phyloP scores from a whole-genome alignment of 176 grass and related monocot species.

The Dactylis glomerata region DNA sequence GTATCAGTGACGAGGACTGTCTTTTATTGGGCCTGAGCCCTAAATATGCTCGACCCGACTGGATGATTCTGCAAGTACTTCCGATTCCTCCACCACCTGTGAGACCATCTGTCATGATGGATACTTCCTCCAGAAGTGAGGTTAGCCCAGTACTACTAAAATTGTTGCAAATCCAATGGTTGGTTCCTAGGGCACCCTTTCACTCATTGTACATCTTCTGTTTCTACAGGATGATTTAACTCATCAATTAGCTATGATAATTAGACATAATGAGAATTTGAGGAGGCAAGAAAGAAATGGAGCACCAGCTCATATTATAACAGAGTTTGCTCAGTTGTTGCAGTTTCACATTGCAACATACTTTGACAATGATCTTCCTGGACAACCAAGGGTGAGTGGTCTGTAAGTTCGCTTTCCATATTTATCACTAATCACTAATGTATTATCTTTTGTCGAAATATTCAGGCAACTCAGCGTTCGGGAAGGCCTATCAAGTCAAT shows the following conservation, averaged over 20 bases:
- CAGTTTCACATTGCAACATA: slow-evolving; percentile 99
- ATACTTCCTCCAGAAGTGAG: slow-evolving; percentile 98
- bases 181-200: slow-evolving; percentile 1
- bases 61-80: slow-evolving; percentile 99
- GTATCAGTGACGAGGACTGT: slow-evolving; percentile 96
- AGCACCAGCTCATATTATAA: slow-evolving; percentile 97
- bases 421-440: neutral
- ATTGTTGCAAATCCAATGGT: neutral
- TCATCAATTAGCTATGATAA: slow-evolving; percentile 98
- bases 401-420: neutral
- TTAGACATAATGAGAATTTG: slow-evolving; percentile 96
- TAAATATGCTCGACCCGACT: slow-evolving; percentile 97
- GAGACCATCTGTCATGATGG: slow-evolving; percentile 99
- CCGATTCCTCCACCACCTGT: slow-evolving; percentile 96
- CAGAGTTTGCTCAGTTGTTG: slow-evolving; percentile 93
- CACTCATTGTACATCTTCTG: neutral
- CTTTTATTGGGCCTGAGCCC: slow-evolving; percentile 79
- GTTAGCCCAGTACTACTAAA: slow-evolving; percentile 30
- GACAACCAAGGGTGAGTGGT: slow-evolving; percentile 71
- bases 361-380: slow-evolving; percentile 98
- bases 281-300: slow-evolving; percentile 96
- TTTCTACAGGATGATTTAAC: slow-evolving; percentile 90
- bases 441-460: slow-evolving; percentile 21
- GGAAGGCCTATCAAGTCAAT: slow-evolving; percentile 99
- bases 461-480: slow-evolving; percentile 88